A percentile compares a stretch with the other conserved stretches of the same genome.
Conservation (phyloP, 345 rosid species). For the Adansonia digitata region DNA sequence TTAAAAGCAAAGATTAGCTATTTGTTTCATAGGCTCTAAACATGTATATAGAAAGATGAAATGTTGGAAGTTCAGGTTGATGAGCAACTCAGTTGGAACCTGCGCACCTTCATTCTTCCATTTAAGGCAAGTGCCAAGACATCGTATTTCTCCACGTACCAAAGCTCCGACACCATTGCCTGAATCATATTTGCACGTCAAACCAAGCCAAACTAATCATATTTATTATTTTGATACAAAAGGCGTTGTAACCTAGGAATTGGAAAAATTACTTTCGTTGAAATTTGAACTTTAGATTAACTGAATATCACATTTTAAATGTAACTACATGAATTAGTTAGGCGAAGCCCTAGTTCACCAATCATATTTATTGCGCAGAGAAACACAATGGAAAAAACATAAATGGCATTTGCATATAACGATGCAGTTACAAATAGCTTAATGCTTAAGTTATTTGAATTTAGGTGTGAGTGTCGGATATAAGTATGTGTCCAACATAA, state of each 20-base stretch:
- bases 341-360: not conserved
- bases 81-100: constrained; percentile 41
- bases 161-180: constrained; percentile 58
- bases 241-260: no score
- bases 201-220: no score
- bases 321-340: no score
- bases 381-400: no score
- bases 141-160: constrained; percentile 60
- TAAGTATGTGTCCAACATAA: no score
- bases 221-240: no score
- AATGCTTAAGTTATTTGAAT: no score
- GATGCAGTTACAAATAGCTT: not conserved
- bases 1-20: no score
- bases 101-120: constrained; percentile 53
- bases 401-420: not conserved
- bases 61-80: constrained; percentile 6
- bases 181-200: constrained; percentile 14
- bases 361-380: not conserved
- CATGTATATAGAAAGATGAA: not conserved
- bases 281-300: no score
- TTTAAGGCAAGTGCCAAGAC: constrained; percentile 58
- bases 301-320: no score
- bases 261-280: no score
- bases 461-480: no score
- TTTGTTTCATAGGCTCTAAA: not conserved